Conservation (phyloP, 495 filamentous ascomycete species). For the Lophiotrema nucula region DNA sequence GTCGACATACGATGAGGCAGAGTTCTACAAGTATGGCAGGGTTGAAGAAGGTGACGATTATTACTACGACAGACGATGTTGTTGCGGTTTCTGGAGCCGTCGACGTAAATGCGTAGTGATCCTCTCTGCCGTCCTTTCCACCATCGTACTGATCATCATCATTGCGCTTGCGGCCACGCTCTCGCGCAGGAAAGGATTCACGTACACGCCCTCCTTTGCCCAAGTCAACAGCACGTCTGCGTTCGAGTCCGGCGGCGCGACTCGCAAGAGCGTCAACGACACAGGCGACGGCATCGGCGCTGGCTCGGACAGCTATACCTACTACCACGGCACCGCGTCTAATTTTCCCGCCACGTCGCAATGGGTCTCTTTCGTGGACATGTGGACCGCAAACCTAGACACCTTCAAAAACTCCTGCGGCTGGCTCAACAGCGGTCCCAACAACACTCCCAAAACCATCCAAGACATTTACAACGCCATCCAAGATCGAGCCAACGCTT, state of each 20-base stretch:
- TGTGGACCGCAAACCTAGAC: conserved; percentile 9
- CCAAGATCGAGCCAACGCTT: conserved; percentile 32
- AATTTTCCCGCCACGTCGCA: not conserved
- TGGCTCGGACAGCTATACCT: conserved; percentile 15
- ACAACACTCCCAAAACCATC: conserved; percentile 26
- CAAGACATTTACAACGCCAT: conserved; percentile 41
- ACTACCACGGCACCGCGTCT: conserved; percentile 5
- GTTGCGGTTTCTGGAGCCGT: not conserved
- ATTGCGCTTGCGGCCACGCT: conserved; percentile 6
- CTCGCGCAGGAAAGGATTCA: conserved; percentile 1
- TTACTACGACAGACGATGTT: conserved; percentile 1
- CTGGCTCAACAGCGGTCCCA: not conserved
- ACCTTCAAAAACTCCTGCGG: conserved; percentile 14
- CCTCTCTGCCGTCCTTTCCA: not conserved
- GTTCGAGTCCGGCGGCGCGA: conserved; percentile 3
- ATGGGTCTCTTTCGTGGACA: conserved; percentile 9
- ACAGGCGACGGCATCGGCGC: conserved; percentile 14
- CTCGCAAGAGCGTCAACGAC: conserved; percentile 10
- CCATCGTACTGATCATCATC: conserved; percentile 5
- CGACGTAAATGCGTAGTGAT: conserved; percentile 3
- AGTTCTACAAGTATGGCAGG: conserved; percentile 8
- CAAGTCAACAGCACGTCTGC: conserved; percentile 2
- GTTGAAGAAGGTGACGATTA: conserved; percentile 1
- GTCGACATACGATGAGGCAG: conserved; percentile 4
- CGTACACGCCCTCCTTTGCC: not conserved